Conservation (phyloP, 2,329 filamentous ascomycete genomes). For the Mycosphaerella arachidis region DNA sequence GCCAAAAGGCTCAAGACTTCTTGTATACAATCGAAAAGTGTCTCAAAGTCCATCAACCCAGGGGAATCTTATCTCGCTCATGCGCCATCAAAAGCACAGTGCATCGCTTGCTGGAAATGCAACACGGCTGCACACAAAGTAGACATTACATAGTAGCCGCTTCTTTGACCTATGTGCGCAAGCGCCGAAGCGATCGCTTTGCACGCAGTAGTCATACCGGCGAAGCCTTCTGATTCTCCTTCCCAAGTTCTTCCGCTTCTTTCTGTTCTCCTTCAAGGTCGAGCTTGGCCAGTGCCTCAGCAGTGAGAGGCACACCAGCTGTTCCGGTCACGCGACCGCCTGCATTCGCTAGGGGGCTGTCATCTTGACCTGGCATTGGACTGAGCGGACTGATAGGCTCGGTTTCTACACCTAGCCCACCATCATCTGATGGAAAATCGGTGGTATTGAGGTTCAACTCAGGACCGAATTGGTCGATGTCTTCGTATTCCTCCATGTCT, state of each 20-base stretch:
- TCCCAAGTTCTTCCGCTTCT: constrained; percentile 7
- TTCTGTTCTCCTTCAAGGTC: constrained; percentile 21
- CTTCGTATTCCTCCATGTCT: constrained; percentile 23
- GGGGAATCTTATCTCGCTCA: neutral
- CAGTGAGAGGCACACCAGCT: constrained; percentile 26
- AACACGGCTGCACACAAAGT: neutral
- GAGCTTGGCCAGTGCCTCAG: constrained; percentile 30
- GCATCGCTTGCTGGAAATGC: constrained; percentile 7
- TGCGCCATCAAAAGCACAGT: neutral
- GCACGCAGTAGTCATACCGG: neutral
- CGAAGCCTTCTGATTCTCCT: constrained; percentile 4
- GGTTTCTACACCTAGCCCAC: constrained; percentile 2
- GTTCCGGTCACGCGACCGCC: neutral
- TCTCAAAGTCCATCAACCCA: neutral
- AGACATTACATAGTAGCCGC: neutral
- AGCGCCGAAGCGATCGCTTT: neutral
- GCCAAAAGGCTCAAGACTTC: neutral
- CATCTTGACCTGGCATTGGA: constrained; percentile 12
- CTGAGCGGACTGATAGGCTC: constrained; percentile 18
- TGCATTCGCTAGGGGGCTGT: constrained; percentile 6
- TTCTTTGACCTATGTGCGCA: constrained; percentile 1
- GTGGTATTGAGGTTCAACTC: constrained; percentile 9
- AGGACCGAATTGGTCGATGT: constrained; percentile 29
- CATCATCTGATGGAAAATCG: constrained; percentile 3
- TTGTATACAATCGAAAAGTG: neutral